Percentiles rank a stretch among this genome's conserved stretches.
These are phyloP conservation scores for Periconia sp. DNA, from an alignment of 2,329 filamentous ascomycete genomes.

Conservation along the genomic window DNA sequence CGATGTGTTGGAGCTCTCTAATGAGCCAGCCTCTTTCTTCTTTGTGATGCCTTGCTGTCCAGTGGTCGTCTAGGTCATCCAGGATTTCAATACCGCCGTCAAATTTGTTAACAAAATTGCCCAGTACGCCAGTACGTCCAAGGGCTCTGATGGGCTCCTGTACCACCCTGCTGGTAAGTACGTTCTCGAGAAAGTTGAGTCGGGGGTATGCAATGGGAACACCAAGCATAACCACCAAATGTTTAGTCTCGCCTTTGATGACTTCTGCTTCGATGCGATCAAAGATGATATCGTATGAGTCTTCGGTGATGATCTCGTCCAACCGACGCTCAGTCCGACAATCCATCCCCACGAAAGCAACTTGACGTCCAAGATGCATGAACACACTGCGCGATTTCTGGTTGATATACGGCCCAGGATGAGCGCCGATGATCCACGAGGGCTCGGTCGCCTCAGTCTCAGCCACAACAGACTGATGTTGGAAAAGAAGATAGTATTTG, in stretches of 20 bases:
- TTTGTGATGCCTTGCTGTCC: conserved; percentile 96
- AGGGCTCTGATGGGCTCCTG: conserved; percentile 81
- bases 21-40: conserved; percentile 83
- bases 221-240: conserved; percentile 83
- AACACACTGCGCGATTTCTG: conserved; percentile 85
- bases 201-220: conserved; percentile 59
- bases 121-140: conserved; percentile 77
- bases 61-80: conserved; percentile 93
- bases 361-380: conserved; percentile 75
- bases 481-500: conserved; percentile 99
- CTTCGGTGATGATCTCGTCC: conserved; percentile 75
- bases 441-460: conserved; percentile 84
- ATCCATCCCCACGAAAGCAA: conserved; percentile 85
- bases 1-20: conserved; percentile 88
- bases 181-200: conserved; percentile 62
- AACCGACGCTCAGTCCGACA: conserved; percentile 87
- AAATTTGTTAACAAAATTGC: conserved; percentile 80
- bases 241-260: conserved; percentile 79
- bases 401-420: conserved; percentile 85
- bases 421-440: conserved; percentile 82
- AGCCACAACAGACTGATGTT: conserved; percentile 83
- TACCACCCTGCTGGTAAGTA: conserved; percentile 81
- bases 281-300: conserved; percentile 84
- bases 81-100: conserved; percentile 90
- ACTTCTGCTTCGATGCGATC: conserved; percentile 82